phyloP scores from a whole-genome alignment of 192 early-diverging fungal genomes.

The Rhizophagus prolifer region DNA sequence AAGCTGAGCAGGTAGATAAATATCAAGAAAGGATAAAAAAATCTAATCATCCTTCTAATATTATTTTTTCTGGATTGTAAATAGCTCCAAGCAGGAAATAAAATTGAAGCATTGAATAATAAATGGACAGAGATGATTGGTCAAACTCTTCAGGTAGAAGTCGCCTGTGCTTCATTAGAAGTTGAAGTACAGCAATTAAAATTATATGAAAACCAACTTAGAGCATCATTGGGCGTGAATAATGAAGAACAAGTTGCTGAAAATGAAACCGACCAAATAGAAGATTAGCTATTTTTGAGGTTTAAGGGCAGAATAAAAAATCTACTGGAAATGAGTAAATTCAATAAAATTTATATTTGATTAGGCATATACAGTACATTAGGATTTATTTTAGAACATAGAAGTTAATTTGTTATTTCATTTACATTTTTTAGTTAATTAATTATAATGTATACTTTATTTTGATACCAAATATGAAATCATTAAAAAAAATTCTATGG shows the following conservation, averaged over 20 bases:
- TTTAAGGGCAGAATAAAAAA: background rate
- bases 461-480: no score
- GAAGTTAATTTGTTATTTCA: no score
- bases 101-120: slow-evolving; percentile 45
- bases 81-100: slow-evolving; percentile 42
- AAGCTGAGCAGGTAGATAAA: slow-evolving; percentile 48
- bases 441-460: no score
- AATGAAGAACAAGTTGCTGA: background rate
- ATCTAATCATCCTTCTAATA: background rate
- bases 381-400: no score
- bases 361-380: no score
- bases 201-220: slow-evolving; percentile 8
- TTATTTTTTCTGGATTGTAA: background rate
- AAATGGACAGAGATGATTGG: slow-evolving; percentile 55
- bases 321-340: no score
- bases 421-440: no score
- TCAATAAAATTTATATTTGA: no score
- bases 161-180: slow-evolving; percentile 13
- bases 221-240: background rate
- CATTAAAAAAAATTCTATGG: no score
- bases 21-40: background rate
- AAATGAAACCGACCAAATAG: background rate
- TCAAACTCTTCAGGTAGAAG: slow-evolving; percentile 40
- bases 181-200: slow-evolving; percentile 3
- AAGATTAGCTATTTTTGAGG: background rate